phyloP scores from a whole-genome alignment of 2,329 filamentous ascomycete species.

The Sphaerostilbella broomeana region DNA sequence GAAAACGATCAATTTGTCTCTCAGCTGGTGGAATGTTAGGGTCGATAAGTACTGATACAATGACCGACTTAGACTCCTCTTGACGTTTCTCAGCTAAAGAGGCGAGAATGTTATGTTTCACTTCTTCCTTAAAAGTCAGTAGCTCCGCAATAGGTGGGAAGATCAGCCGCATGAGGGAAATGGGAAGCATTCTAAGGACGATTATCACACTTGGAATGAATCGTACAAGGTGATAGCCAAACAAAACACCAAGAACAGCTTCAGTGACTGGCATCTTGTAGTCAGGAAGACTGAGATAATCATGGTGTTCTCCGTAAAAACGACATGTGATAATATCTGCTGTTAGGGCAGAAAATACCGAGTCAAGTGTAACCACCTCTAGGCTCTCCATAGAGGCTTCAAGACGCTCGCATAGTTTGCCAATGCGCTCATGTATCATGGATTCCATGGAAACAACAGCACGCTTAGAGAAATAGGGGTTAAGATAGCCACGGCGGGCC shows the following conservation, averaged over 20 bases:
- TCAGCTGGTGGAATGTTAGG: conserved; percentile 11
- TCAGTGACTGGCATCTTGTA: conserved; percentile 9
- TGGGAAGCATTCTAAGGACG: conserved; percentile 6
- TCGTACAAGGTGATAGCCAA: conserved; percentile 12
- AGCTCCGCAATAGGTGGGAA: conserved; percentile 11
- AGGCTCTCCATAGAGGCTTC: not conserved
- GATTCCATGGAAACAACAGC: conserved; percentile 15
- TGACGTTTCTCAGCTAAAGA: conserved; percentile 1
- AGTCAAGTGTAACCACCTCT: conserved; percentile 12
- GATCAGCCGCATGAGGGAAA: conserved; percentile 3
- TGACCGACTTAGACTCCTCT: conserved; percentile 3
- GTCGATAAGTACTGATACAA: conserved; percentile 11
- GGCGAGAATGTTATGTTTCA: conserved; percentile 4
- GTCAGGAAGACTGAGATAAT: conserved; percentile 13
- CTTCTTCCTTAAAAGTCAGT: conserved; percentile 5
- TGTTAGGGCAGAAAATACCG: conserved; percentile 16
- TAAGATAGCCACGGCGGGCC: conserved; percentile 13
- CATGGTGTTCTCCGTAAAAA: conserved; percentile 15
- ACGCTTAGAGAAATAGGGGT: conserved; percentile 22
- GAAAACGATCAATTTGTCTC: conserved; percentile 12
- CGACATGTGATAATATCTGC: conserved; percentile 17
- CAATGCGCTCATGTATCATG: conserved; percentile 15
- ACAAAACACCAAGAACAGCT: conserved; percentile 6
- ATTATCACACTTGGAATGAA: conserved; percentile 13
- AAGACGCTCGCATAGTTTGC: conserved; percentile 9